Percentiles rank a stretch among this genome's conserved stretches.
Evolutionary conservation across 176 grass and related monocot genomes (phyloP).

Genomic region (Triticum timopheevii): DNA sequence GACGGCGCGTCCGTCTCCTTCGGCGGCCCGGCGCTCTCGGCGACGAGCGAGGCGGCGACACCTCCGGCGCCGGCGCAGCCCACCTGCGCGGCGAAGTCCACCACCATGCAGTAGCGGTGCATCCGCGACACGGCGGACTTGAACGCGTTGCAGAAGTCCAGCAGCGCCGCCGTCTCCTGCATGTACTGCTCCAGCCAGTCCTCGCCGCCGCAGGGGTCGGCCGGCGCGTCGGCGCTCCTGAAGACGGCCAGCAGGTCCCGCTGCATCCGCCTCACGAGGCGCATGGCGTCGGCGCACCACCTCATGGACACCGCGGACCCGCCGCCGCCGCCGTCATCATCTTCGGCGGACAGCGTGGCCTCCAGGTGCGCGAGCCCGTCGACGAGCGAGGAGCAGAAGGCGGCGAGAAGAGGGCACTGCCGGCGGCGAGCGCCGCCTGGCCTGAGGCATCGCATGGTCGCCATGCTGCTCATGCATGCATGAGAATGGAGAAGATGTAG

Average conservation of each 20-base stretch:
- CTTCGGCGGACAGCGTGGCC: conserved; percentile 34
- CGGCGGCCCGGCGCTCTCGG: not conserved
- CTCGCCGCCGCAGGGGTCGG: not conserved
- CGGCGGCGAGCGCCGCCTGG: not conserved
- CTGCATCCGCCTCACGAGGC: conserved; percentile 90
- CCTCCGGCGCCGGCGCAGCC: not conserved
- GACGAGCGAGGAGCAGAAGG: conserved; percentile 67
- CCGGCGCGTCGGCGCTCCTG: conserved; percentile 59
- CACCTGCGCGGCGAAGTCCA: conserved; percentile 49
- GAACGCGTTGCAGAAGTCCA: conserved; percentile 88
- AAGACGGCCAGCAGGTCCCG: conserved; percentile 60
- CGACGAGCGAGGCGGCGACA: not conserved
- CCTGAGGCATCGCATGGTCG: not conserved
- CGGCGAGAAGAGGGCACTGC: conserved; percentile 14
- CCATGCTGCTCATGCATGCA: not conserved
- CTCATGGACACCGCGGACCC: conserved; percentile 53
- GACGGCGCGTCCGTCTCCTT: not conserved
- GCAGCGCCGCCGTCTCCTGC: conserved; percentile 83
- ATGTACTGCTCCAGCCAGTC: conserved; percentile 96
- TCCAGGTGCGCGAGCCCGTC: conserved; percentile 63
- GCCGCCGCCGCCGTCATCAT: conserved; percentile 2
- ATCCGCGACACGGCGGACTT: conserved; percentile 65
- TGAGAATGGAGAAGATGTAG: not conserved
- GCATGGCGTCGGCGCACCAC: conserved; percentile 80
- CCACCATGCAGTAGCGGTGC: conserved; percentile 73